These are phyloP conservation scores for Pseudocercospora cruenta DNA, from an alignment of 2,329 filamentous ascomycete genomes.

Conservation along the genomic window DNA sequence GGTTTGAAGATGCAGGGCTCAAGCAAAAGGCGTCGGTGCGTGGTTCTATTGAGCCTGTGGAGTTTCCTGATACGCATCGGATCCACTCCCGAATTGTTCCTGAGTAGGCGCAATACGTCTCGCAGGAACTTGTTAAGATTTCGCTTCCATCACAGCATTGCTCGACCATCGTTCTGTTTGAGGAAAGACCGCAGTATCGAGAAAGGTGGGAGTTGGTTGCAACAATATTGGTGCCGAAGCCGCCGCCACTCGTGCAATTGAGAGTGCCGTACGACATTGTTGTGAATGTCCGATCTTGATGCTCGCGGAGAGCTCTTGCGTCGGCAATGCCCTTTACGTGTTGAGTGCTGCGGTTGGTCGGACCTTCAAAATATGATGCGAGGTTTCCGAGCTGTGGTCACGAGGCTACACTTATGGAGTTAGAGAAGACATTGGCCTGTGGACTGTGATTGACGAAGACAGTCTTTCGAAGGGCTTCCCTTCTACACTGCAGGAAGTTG, in stretches of 20 bases:
- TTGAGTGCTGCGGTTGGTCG: not conserved
- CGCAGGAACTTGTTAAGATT: not conserved
- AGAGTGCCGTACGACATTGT: not conserved
- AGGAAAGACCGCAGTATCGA: not conserved
- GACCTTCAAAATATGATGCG: not conserved
- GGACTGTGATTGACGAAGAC: not conserved
- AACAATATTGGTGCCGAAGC: not conserved
- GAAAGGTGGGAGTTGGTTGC: not conserved
- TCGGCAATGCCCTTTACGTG: not conserved
- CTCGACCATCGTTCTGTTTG: not conserved
- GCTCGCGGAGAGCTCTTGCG: not conserved
- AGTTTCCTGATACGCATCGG: not conserved
- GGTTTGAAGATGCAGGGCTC: not conserved
- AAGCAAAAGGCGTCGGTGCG: not conserved
- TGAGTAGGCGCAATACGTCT: not conserved
- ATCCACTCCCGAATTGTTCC: not conserved
- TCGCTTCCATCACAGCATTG: not conserved
- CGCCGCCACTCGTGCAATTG: not conserved
- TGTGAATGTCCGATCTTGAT: not conserved
- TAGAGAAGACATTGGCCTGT: not conserved
- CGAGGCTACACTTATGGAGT: not conserved
- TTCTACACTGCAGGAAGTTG: not conserved
- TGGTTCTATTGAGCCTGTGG: not conserved
- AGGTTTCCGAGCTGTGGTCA: not conserved
- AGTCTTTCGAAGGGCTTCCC: not conserved